Base-by-base conservation (phyloP, 2,329 filamentous ascomycete species). In the Drechslerella dactyloides region DNA sequence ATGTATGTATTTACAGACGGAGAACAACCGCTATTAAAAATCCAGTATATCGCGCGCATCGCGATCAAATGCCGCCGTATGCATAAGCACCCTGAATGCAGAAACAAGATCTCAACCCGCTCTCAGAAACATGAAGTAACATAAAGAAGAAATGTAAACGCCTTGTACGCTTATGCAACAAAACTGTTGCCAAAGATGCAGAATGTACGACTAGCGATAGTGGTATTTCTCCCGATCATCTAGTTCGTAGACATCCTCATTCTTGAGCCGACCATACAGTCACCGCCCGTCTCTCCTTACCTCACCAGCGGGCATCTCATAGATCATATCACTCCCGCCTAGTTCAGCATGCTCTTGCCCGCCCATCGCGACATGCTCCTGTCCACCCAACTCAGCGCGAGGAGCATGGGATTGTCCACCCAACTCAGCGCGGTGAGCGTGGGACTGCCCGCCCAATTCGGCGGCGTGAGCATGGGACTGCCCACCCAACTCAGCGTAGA, bases 241-340 rank as follows among this genome's bases (percentile, higher is more conserved):
- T 4, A 64, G 17, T 37, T 70, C 66, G 50, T 70, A 59, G 30
- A 64, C 59, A 52, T 70, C 66, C 8, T 50, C 37, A n/a, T 48
- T 51, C 17, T 60, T 46, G 10, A 70, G 8, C 55, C 66, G 59
- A 6, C 66, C 66, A 70, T 70, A 70, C 64, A 70, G 66, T 70
- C 66, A 70, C 21, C 44, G 46, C 4, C 59, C 66, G 0, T 64
- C 37, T n/a, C 42, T 58, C n/a, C 19, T 64, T 15, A 35, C 58
- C 65, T 56, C 52, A 6, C 46, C 65, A 8, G 37, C 19, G 1
- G 66, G 59, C 30, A 64, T 8, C 55, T 70, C 66, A 4, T 69
- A 58, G 6, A 69, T 69, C 10, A 64, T 48, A 56, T 70, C 59
- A 5, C 66, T 54, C 11, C 54, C 59, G 5, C 56, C 53, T 21